phyloP scores from a whole-genome alignment of 805 yeast species.

The Lipomyces yamadae region DNA sequence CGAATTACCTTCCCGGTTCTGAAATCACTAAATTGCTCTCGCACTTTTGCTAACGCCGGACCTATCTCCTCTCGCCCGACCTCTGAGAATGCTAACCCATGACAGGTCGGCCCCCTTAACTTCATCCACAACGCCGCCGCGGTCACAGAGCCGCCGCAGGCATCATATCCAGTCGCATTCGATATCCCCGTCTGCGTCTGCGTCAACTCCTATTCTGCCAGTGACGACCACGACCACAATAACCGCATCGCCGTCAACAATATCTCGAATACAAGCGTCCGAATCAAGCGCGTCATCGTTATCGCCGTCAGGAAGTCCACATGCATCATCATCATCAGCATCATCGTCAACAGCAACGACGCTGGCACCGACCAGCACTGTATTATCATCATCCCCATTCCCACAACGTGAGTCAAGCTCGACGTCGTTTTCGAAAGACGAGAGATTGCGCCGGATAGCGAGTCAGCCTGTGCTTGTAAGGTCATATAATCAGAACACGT shows the following conservation, averaged over 20 bases:
- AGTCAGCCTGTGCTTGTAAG: conserved; percentile 11
- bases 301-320: neutral
- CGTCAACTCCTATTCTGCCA: neutral
- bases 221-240: neutral
- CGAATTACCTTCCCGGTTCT: conserved; percentile 19
- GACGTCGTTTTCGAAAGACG: conserved; percentile 2
- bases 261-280: neutral
- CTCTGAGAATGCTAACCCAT: neutral
- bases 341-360: neutral
- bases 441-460: conserved; percentile 4
- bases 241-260: neutral
- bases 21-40: conserved; percentile 17
- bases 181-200: neutral
- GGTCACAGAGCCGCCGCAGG: neutral
- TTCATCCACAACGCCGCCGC: neutral
- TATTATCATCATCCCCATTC: neutral
- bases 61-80: conserved; percentile 1
- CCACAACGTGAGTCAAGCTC: neutral
- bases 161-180: neutral
- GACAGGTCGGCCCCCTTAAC: neutral
- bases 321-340: neutral
- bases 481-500: neutral
- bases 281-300: neutral
- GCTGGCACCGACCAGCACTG: neutral
- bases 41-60: neutral